Conservation (phyloP, 2,329 filamentous ascomycete genomes). For the Microdochium paspali region DNA sequence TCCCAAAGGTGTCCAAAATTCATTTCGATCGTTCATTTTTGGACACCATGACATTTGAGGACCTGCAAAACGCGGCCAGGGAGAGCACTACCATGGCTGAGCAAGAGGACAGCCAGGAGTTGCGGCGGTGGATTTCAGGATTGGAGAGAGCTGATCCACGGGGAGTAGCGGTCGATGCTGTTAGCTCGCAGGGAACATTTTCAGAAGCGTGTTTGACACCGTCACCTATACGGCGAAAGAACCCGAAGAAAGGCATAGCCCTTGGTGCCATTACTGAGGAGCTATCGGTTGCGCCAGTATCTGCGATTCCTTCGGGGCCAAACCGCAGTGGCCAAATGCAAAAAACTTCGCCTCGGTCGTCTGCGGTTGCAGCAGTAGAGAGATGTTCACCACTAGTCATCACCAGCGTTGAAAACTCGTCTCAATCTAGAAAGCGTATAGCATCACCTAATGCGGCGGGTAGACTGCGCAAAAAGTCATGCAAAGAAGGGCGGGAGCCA, state of each 20-base stretch:
- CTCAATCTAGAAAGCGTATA: neutral
- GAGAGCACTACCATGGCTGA: constrained; percentile 39
- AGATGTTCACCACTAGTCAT: neutral
- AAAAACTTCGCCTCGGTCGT: neutral
- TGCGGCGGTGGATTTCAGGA: constrained; percentile 48
- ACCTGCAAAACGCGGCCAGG: constrained; percentile 58
- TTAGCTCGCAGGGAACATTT: constrained; percentile 33
- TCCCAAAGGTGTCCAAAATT: constrained; percentile 67
- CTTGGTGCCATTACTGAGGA: neutral
- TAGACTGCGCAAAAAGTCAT: neutral
- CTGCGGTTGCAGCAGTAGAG: neutral
- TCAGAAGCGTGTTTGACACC: constrained; percentile 14
- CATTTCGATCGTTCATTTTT: constrained; percentile 65
- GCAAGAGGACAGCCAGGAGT: constrained; percentile 50
- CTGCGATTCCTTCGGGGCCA: neutral
- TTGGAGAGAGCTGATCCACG: constrained; percentile 46
- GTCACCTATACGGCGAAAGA: constrained; percentile 2
- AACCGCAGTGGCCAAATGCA: neutral
- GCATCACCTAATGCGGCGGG: neutral
- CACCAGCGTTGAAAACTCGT: neutral
- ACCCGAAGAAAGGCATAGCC: neutral
- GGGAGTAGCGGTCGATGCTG: constrained; percentile 28
- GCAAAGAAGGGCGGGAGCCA: neutral
- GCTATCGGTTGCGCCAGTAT: neutral
- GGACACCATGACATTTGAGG: constrained; percentile 59